These are phyloP conservation scores for Marasmius tenuissimus DNA, from an alignment of 1,284 basidiomycete species.

Conservation along the genomic window DNA sequence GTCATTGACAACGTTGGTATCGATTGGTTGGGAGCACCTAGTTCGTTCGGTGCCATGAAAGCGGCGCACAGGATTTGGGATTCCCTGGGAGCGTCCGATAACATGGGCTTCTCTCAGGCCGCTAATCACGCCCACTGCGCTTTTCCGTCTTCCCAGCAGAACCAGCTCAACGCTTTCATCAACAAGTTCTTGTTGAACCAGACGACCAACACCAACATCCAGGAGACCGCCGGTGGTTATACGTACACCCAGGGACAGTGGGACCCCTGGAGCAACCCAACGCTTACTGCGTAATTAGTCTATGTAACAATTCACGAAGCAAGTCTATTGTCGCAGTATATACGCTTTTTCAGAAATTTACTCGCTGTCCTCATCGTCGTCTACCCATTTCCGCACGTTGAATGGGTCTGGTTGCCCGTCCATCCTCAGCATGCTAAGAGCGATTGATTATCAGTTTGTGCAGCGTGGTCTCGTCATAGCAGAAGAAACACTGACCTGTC, in stretches of 20 bases:
- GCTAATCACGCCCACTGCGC: slow-evolving; percentile 53
- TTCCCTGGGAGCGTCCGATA: slow-evolving; percentile 44
- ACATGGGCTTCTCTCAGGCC: slow-evolving; percentile 50
- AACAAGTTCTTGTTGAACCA: slow-evolving; percentile 51
- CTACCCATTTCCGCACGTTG: slow-evolving; percentile 30
- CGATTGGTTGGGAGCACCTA: slow-evolving; percentile 50
- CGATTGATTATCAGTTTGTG: not conserved
- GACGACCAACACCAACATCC: slow-evolving; percentile 42
- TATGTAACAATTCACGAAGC: no score
- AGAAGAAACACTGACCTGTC: slow-evolving; percentile 27
- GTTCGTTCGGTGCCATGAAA: slow-evolving; percentile 47
- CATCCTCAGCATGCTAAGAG: slow-evolving; percentile 42
- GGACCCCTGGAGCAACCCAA: slow-evolving; percentile 49
- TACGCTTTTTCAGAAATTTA: no score
- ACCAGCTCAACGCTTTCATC: slow-evolving; percentile 47
- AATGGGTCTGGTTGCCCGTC: slow-evolving; percentile 55
- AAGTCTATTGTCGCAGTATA: no score
- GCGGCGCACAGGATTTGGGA: slow-evolving; percentile 47
- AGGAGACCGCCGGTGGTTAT: slow-evolving; percentile 45
- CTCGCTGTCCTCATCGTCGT: not conserved
- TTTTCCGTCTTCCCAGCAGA: slow-evolving; percentile 43
- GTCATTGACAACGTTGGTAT: slow-evolving; percentile 51
- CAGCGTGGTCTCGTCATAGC: not conserved
- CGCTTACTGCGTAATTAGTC: slow-evolving; percentile 18
- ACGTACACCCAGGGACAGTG: slow-evolving; percentile 41